Percentiles rank a stretch among this genome's conserved stretches.
Evolutionary conservation across 2,329 filamentous ascomycete species (phyloP).

Genomic region (Paracoccidioides brasiliensis): DNA sequence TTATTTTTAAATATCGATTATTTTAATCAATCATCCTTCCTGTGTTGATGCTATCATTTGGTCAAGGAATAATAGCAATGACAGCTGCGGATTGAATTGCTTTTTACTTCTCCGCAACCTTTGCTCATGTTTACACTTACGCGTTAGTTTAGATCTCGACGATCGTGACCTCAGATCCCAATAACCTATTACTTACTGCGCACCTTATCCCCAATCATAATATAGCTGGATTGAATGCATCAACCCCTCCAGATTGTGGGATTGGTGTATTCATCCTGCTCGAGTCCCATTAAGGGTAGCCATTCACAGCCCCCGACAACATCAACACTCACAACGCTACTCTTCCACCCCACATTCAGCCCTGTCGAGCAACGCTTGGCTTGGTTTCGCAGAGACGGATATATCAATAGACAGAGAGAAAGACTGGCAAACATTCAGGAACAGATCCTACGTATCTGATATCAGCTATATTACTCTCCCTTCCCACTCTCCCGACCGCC

Average conservation of each 20-base stretch:
- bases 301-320: too few species aligned
- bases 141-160: background rate
- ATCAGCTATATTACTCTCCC: background rate
- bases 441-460: background rate
- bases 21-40: too few species aligned
- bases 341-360: conserved; percentile 2
- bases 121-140: too few species aligned
- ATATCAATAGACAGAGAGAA: background rate
- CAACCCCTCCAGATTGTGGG: background rate
- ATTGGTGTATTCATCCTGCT: background rate
- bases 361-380: conserved; percentile 1
- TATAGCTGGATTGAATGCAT: background rate
- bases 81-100: background rate
- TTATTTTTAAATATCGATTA: too few species aligned
- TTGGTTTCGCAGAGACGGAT: background rate
- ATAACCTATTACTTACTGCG: background rate
- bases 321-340: too few species aligned
- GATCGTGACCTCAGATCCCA: background rate
- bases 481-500: background rate
- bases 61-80: background rate
- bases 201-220: background rate
- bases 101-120: too few species aligned
- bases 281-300: background rate
- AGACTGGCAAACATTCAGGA: background rate
- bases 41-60: too few species aligned